Evolutionary conservation across 2,329 filamentous ascomycete genomes (phyloP), one percentile per base, ranked within the genome.

Genomic region (Fusarium sp.): DNA sequence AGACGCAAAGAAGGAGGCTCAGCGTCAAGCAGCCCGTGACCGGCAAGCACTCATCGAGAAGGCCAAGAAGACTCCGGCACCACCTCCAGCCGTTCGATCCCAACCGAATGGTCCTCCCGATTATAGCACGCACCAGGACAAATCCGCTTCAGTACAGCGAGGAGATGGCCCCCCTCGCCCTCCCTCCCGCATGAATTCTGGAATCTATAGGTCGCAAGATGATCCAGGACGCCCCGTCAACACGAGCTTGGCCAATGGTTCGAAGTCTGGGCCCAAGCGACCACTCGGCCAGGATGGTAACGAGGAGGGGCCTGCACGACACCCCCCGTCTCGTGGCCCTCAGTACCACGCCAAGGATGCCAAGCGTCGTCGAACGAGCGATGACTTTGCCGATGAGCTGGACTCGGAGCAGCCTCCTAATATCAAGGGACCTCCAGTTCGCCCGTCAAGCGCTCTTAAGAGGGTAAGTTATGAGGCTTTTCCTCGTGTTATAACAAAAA

Each of bases 341-440:
- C 84, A 87, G 11, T 90, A 92, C 71, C 88, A 92, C 75, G 82
- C 87, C 22, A 87, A 89, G 69, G 93, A 97, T 53, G 85, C 87
- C 22, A 98, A 97, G 83, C 88, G 94, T 59, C 88, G 94, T 71
- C 91, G 91, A 76, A 96, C 91, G 53, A 90, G 91, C 42, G 92
- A 95, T 52, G 87, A 90, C 59, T 86, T 88, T 65, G 90, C 93
- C 67, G 87, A 91, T 58, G 88, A 90, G 56, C 81, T 85, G 43
- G 86, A 88, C 46, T 84, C 85, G 75, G 85, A 88, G 58, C 86
- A 88, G 40, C 85, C 88, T 45, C 81, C 80, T 26, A 85, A 82
- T 60, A 85, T 95, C 73, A 96, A 95, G 82, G 92, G 91, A 15
- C 93, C 94, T 53, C 94, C 94, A 7, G 93, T 97, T 71, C 90